Base-by-base conservation (phyloP, 371 early-diverging fungal genomes). In the Circinella minor region DNA sequence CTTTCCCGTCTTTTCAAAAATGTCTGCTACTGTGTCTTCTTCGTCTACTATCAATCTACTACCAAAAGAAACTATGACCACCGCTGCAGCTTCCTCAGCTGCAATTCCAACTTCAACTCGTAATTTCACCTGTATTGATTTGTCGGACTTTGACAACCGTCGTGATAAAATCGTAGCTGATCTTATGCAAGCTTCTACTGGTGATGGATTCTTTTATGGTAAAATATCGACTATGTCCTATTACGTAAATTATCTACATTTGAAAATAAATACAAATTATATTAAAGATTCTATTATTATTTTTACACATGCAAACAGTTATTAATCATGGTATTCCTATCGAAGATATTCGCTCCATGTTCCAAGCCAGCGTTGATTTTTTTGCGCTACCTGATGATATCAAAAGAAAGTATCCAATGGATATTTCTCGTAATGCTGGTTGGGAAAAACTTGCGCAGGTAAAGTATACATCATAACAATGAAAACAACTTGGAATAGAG, bases 381-480 rank as follows among this genome's bases (percentile, higher is more conserved):
- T 79, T 79, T 55, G 74, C 71, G 5, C 59, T 79, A 3, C 71
- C 76, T 14, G 77, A 79, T 69, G 62, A 62, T 11, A 66, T 70
- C 67, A 79, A 79, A 34, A 65, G 49, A 43, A 66, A 76, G 63
- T 55, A 75, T 27, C 71, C 76, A 7, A 71, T 79, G 18, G 79
- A 79, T 61, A 72, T 74, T 14, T 69, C 72, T 20, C 66, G 79
- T 67, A 79, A 79, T 46, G 79, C 79, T 11, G 79, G 76, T 38
- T 79, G 74, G 74, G 79, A 79, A 34, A 76, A 76, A 43, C 55
- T 79, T 11, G 73, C 74, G 20, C 79, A 79, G 67, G 73, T 73
- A 66, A 46, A 49, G 20, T 9, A 14, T 4, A 43, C 27, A 43
- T 0, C 3, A 43, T 11, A 6, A 43, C 6, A 43, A 43, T 43